A percentile compares a stretch with the other conserved stretches of the same genome.
phyloP scores from a whole-genome alignment of 148 eudicot genomes.

The Spergularia marina region DNA sequence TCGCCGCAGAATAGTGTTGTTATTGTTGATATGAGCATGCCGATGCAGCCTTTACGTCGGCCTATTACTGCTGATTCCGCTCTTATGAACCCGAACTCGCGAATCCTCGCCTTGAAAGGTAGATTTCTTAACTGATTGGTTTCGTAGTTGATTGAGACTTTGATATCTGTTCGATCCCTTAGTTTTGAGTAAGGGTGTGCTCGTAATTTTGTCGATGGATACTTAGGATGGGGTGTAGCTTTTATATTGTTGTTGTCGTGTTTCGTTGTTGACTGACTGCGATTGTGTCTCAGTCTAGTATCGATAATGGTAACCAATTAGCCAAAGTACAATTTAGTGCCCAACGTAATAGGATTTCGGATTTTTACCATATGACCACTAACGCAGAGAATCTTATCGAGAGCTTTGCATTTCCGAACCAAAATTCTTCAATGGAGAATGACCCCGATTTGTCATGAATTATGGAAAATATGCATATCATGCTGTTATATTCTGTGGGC shows the following conservation, averaged over 20 bases:
- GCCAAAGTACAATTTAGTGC: too few species aligned
- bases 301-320: too few species aligned
- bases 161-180: background rate
- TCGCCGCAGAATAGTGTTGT: conserved; percentile 96
- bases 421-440: too few species aligned
- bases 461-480: too few species aligned
- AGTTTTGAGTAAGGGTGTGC: background rate
- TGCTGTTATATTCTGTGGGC: too few species aligned
- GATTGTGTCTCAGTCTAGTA: background rate
- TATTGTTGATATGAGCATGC: conserved; percentile 95
- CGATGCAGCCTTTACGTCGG: conserved; percentile 88
- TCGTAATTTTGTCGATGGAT: background rate
- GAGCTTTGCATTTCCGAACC: too few species aligned
- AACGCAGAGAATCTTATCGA: too few species aligned
- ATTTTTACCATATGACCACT: too few species aligned
- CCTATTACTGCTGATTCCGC: conserved; percentile 98
- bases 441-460: too few species aligned
- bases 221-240: background rate
- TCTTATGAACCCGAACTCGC: conserved; percentile 85
- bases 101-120: conserved; percentile 94
- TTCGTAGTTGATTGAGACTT: background rate
- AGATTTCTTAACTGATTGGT: background rate
- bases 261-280: background rate
- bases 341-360: too few species aligned
- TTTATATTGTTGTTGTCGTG: background rate